These are phyloP conservation scores for Rutidosis leptorrhynchoides DNA, from an alignment of 129 eudicot species.

Conservation along the genomic window DNA sequence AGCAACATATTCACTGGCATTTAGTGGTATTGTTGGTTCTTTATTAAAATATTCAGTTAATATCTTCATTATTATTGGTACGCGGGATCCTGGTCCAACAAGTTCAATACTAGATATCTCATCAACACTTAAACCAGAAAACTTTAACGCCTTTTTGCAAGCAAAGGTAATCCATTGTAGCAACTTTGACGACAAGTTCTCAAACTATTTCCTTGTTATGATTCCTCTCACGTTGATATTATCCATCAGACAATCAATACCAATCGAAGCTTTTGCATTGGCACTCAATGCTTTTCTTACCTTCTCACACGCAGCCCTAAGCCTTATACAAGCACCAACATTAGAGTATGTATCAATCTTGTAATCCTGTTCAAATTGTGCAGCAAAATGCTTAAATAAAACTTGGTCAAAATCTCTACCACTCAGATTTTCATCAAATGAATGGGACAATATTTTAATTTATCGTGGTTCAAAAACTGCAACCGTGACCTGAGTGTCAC, in stretches of 20 bases:
- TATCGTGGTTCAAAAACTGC: slow-evolving; percentile 57
- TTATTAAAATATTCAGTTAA: slow-evolving; percentile 42
- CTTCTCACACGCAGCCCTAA: slow-evolving; percentile 74
- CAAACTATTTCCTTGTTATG: slow-evolving; percentile 81
- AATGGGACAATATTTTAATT: slow-evolving; percentile 66
- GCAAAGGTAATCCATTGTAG: slow-evolving; percentile 56
- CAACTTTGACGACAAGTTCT: slow-evolving; percentile 50
- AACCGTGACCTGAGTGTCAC: slow-evolving; percentile 80
- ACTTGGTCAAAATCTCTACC: slow-evolving; percentile 91
- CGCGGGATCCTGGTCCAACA: slow-evolving; percentile 82
- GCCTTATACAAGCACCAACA: slow-evolving; percentile 62
- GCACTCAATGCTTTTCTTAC: slow-evolving; percentile 85
- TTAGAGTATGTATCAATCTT: slow-evolving; percentile 56
- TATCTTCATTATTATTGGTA: slow-evolving; percentile 58
- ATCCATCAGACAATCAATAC: slow-evolving; percentile 79
- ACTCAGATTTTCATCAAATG: slow-evolving; percentile 69
- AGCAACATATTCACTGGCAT: slow-evolving; percentile 88
- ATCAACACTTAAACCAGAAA: slow-evolving; percentile 48
- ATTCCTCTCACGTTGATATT: slow-evolving; percentile 76
- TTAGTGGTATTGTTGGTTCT: slow-evolving; percentile 64
- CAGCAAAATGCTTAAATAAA: slow-evolving; percentile 62
- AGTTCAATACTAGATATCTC: slow-evolving; percentile 68
- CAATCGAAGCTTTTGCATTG: slow-evolving; percentile 73
- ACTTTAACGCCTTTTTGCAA: slow-evolving; percentile 53
- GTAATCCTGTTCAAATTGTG: slow-evolving; percentile 46